These are phyloP conservation scores for Davidsoniella australis DNA, from an alignment of 2,329 filamentous ascomycete species.

Conservation along the genomic window DNA sequence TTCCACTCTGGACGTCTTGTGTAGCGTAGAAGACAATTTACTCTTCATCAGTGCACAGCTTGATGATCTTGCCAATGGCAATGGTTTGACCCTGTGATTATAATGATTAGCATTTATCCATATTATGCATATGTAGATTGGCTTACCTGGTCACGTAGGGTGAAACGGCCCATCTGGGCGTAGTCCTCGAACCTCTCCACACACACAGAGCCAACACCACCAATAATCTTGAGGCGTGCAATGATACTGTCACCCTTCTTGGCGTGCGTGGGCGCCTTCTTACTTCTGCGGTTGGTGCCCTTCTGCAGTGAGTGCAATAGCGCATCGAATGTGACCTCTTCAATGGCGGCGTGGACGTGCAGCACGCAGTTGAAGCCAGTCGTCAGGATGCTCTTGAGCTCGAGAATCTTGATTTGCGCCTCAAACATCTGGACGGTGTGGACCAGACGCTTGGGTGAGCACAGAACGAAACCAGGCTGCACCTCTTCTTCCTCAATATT, in stretches of 20 bases:
- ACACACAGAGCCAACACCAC: slow-evolving; percentile 73
- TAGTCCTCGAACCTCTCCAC: slow-evolving; percentile 94
- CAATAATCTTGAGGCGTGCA: slow-evolving; percentile 73
- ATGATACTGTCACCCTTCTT: slow-evolving; percentile 73
- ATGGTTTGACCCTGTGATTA: slow-evolving; percentile 84
- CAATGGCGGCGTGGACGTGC: slow-evolving; percentile 91
- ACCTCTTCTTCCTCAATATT: slow-evolving; percentile 97
- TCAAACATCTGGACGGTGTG: slow-evolving; percentile 83
- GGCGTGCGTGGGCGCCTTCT: slow-evolving; percentile 80
- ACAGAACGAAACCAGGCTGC: slow-evolving; percentile 85
- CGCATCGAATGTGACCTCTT: slow-evolving; percentile 83
- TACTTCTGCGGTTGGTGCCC: slow-evolving; percentile 83
- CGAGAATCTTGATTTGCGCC: slow-evolving; percentile 88
- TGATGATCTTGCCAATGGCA: slow-evolving; percentile 97
- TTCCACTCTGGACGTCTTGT: slow-evolving; percentile 4
- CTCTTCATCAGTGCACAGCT: slow-evolving; percentile 41
- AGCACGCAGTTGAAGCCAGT: slow-evolving; percentile 96
- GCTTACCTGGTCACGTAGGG: slow-evolving; percentile 67
- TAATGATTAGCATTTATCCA: neutral
- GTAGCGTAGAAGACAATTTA: slow-evolving; percentile 14
- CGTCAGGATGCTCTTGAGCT: slow-evolving; percentile 83
- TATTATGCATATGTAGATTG: neutral
- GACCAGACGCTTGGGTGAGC: slow-evolving; percentile 82
- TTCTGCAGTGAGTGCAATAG: slow-evolving; percentile 91
- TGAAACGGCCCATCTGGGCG: slow-evolving; percentile 82